phyloP scores from a whole-genome alignment of 2,329 filamentous ascomycete genomes.

The Helotiales sp. region DNA sequence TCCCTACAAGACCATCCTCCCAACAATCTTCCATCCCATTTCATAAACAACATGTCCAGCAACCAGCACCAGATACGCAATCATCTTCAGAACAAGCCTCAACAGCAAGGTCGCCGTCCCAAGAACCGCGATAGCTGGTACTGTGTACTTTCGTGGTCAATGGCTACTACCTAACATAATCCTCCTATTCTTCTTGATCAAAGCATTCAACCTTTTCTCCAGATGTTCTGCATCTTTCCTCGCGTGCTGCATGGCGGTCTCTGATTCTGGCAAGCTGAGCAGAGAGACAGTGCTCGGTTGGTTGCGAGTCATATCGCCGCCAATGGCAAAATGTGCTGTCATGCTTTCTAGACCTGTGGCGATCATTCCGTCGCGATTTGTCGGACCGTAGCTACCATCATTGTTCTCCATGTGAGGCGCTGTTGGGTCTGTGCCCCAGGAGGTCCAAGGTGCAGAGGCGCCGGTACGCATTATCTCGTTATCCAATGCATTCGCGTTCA shows the following conservation, averaged over 20 bases:
- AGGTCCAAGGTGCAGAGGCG: constrained; percentile 29
- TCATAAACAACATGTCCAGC: neutral
- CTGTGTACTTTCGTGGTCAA: constrained; percentile 25
- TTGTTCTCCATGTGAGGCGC: constrained; percentile 17
- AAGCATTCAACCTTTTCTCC: constrained; percentile 59
- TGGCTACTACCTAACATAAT: constrained; percentile 45
- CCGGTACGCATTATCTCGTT: constrained; percentile 30
- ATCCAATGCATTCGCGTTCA: constrained; percentile 34
- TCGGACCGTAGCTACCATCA: constrained; percentile 21
- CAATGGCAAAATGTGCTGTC: constrained; percentile 34
- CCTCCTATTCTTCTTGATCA: constrained; percentile 60
- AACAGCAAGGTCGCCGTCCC: constrained; percentile 5
- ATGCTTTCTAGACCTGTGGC: constrained; percentile 34
- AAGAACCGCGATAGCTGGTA: constrained; percentile 4
- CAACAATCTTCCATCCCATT: neutral
- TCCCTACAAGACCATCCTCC: neutral
- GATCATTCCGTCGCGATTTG: constrained; percentile 31
- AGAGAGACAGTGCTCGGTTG: constrained; percentile 40
- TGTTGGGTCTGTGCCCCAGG: constrained; percentile 28
- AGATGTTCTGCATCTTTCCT: constrained; percentile 61
- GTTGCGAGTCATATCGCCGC: constrained; percentile 29
- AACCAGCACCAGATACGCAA: constrained; percentile 3
- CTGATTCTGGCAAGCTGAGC: constrained; percentile 64
- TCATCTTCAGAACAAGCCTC: constrained; percentile 6
- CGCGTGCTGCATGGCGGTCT: constrained; percentile 50